Base-by-base conservation (phyloP, 2,329 filamentous ascomycete genomes). In the Nothophaeocryptopus gaeumannii region DNA sequence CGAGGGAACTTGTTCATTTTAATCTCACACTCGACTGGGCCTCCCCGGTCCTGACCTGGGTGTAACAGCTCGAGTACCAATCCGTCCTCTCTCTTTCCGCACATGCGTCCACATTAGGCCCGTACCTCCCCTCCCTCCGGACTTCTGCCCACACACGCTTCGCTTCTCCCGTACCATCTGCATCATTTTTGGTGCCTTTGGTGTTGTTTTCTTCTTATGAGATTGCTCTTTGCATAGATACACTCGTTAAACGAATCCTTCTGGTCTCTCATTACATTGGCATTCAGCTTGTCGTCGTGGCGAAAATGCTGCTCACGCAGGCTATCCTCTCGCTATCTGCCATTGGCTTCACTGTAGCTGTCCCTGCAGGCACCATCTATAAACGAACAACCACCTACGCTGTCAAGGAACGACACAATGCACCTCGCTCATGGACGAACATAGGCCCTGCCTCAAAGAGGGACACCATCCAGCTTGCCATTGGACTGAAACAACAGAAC, bases 401-500 rank as follows among this genome's bases (percentile, higher is more conserved):
- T 7, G 69, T 83, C 52, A 84, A 83, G 66, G 80, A 83, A 54
- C 71, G 69, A 12, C 78, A 82, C 61, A 55, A 66, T 55, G 74
- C 78, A 11, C 80, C 81, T 8, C 65, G 67, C 16, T 69, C 68
- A 48, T 84, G 80, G 80, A 71, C 64, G 9, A 71, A 70, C 49
- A 60, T 75, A 41, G 72, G 71, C 30, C 67, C 72, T 35, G 75
- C 79, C 5, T 72, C 78, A 31, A 70, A 73, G 35, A 64, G 71
- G 15, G 73, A 78, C 53, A 67, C 73, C 26, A 73, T 83, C 52
- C 67, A 78, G 29, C 66, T 84, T 41, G 75, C 80, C 41, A 82
- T 83, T 60, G 80, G 76, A 20, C 64, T 84, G 50, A 81, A 77
- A 69, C 80, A 83, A 62, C 70, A 73, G 51, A 75, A 77, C 39